Percentiles rank a stretch among this genome's conserved stretches.
Conservation (phyloP, 1,139 yeast genomes). For the Protomyces macrosporus region DNA sequence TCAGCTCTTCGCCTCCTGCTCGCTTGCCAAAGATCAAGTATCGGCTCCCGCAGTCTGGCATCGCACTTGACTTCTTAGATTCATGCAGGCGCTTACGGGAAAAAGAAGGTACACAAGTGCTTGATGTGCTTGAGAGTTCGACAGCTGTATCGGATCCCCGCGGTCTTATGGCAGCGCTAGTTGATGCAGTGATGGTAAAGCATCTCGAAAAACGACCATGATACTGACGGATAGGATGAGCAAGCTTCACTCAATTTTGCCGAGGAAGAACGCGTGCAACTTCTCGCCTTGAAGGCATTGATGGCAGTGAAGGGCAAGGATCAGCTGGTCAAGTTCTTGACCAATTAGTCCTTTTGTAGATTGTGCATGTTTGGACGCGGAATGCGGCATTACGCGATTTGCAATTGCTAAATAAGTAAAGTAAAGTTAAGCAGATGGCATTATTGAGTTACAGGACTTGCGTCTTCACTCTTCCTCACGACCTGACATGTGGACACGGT, state of each 20-base stretch:
- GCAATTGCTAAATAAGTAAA: too few relatives aligned
- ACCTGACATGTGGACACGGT: background rate
- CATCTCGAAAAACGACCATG: background rate
- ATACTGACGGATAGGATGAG: background rate
- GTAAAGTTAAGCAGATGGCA: too few relatives aligned
- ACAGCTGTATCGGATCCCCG: background rate
- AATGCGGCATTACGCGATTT: background rate
- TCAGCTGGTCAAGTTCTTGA: constrained; percentile 55
- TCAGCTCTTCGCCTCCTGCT: background rate
- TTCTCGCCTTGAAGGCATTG: constrained; percentile 54
- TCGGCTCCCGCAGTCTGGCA: constrained; percentile 64
- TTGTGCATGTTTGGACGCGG: background rate
- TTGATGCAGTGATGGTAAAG: constrained; percentile 27
- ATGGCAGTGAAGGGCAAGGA: constrained; percentile 67
- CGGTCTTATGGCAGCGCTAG: constrained; percentile 37
- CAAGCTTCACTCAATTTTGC: constrained; percentile 18
- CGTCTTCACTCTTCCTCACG: background rate
- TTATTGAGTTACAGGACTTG: too few relatives aligned
- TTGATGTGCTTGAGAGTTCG: background rate
- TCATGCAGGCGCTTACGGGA: constrained; percentile 5
- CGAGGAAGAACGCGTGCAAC: constrained; percentile 48
- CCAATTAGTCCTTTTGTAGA: background rate
- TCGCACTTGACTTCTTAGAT: constrained; percentile 68
- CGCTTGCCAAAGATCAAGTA: constrained; percentile 52
- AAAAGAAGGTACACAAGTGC: background rate